Percentiles rank a stretch among this genome's conserved stretches.
These are phyloP conservation scores for Kondoa subrosea DNA, from an alignment of 768 basidiomycete genomes.

Conservation along the genomic window DNA sequence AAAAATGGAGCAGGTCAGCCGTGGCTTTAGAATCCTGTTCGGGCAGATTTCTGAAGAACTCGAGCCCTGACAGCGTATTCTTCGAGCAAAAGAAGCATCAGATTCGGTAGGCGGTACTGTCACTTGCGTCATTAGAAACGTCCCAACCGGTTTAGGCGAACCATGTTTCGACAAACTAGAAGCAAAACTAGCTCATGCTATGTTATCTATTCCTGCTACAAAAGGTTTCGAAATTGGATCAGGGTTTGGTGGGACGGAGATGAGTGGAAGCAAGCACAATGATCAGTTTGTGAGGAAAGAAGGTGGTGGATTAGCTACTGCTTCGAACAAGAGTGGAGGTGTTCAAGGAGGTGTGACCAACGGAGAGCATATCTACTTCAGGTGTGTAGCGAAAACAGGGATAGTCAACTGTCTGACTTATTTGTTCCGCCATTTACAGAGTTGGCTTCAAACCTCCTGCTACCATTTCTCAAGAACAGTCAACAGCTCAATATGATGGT, in stretches of 20 bases:
- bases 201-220: slow-evolving; percentile 97
- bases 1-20: slow-evolving; percentile 64
- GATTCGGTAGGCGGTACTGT: slow-evolving; percentile 98
- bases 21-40: background rate
- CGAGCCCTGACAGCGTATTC: slow-evolving; percentile 60
- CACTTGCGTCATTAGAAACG: slow-evolving; percentile 83
- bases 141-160: slow-evolving; percentile 82
- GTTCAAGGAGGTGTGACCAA: slow-evolving; percentile 96
- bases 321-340: slow-evolving; percentile 91
- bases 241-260: slow-evolving; percentile 84
- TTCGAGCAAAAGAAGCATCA: slow-evolving; percentile 69
- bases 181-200: slow-evolving; percentile 84
- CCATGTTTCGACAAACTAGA: slow-evolving; percentile 98
- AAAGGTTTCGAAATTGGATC: slow-evolving; percentile 97
- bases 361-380: slow-evolving; percentile 92
- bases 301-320: slow-evolving; percentile 61
- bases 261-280: slow-evolving; percentile 85
- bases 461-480: slow-evolving; percentile 81
- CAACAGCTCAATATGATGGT: slow-evolving; percentile 84
- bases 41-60: slow-evolving; percentile 11
- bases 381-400: slow-evolving; percentile 39
- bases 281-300: slow-evolving; percentile 55
- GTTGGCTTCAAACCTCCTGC: slow-evolving; percentile 97
- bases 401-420: background rate
- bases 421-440: too few species aligned